Conservation (phyloP, 805 yeast genomes). For the Candida sakaeoensis region DNA sequence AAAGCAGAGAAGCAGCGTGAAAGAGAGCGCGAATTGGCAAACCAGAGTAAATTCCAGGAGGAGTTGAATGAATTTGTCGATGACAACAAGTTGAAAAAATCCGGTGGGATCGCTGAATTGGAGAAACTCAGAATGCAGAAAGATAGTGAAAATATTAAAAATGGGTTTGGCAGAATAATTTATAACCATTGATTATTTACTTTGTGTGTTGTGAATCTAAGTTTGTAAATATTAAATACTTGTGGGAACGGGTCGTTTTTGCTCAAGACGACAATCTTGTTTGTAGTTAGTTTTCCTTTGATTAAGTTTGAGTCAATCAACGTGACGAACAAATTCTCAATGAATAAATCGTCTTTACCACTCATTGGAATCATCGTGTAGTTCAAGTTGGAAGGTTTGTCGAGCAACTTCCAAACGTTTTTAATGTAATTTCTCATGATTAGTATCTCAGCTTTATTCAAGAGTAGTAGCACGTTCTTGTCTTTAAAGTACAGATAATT, state of each 20-base stretch:
- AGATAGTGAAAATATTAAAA: constrained; percentile 68
- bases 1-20: constrained; percentile 80
- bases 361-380: constrained; percentile 22
- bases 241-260: constrained; percentile 42
- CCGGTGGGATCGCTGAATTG: constrained; percentile 87
- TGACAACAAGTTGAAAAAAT: constrained; percentile 67
- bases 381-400: constrained; percentile 22
- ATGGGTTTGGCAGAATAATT: constrained; percentile 29
- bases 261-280: constrained; percentile 38
- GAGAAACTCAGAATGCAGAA: constrained; percentile 66
- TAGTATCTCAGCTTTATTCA: constrained; percentile 43
- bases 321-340: constrained; percentile 48
- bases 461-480: constrained; percentile 37
- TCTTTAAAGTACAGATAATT: constrained; percentile 35
- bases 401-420: constrained; percentile 26
- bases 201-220: constrained; percentile 13
- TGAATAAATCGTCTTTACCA: constrained; percentile 33
- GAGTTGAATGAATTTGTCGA: constrained; percentile 85
- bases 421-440: constrained; percentile 44
- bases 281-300: constrained; percentile 48
- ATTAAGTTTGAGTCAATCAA: constrained; percentile 52
- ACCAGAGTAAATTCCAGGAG: constrained; percentile 67
- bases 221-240: constrained; percentile 20
- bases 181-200: constrained; percentile 8
- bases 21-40: constrained; percentile 58